phyloP scores from a whole-genome alignment of 352 stramenopile genomes.

The Phytopythium cucurbitacearum region DNA sequence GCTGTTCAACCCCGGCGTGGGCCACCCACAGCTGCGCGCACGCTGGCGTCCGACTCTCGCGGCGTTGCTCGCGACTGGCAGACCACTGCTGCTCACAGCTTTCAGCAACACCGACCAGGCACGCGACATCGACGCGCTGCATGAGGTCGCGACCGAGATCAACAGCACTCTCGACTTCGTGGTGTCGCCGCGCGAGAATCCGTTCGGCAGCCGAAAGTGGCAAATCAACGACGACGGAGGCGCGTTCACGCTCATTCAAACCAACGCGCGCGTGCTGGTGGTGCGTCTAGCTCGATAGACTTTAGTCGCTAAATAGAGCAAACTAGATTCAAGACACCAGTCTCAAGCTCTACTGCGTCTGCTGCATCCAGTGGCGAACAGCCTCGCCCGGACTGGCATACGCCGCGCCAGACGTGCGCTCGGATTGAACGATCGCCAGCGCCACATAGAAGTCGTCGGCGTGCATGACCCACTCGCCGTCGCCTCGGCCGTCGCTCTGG shows the following conservation, averaged over 20 bases:
- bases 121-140: constrained; percentile 43
- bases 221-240: constrained; percentile 43
- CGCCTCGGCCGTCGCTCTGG: too few relatives aligned
- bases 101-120: constrained; percentile 63
- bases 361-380: constrained; percentile 67
- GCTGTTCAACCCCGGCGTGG: constrained; percentile 72
- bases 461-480: constrained; percentile 23
- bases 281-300: constrained; percentile 20
- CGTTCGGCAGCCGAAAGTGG: constrained; percentile 59
- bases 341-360: constrained; percentile 39
- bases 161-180: constrained; percentile 23
- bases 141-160: constrained; percentile 16
- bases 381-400: constrained; percentile 52
- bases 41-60: constrained; percentile 56
- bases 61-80: constrained; percentile 31
- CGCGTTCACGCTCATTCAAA: constrained; percentile 35
- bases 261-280: constrained; percentile 51
- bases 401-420: constrained; percentile 20
- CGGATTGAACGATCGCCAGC: constrained; percentile 51
- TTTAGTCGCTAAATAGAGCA: too few relatives aligned
- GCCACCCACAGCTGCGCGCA: constrained; percentile 38
- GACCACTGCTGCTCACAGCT: constrained; percentile 54
- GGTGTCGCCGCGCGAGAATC: constrained; percentile 38
- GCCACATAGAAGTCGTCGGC: constrained; percentile 75
- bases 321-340: background rate